Percentiles rank a stretch among this genome's conserved stretches.
These are phyloP conservation scores for Raffaelea deltoideospora DNA, from an alignment of 2,329 filamentous ascomycete species.

Conservation along the genomic window DNA sequence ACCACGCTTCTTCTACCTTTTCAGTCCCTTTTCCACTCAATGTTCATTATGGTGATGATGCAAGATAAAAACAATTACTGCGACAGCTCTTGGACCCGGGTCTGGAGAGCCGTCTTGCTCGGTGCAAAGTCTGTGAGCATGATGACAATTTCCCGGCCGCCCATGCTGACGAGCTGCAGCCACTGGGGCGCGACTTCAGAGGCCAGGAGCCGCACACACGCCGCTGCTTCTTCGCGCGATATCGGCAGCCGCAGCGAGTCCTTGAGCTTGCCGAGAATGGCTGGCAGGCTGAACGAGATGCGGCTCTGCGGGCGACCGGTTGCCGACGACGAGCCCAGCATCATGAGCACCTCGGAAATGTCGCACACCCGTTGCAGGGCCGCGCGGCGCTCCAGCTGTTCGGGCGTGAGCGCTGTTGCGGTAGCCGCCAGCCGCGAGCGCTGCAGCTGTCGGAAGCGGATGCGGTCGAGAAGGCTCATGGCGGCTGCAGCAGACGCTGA, in stretches of 20 bases:
- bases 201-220: constrained; percentile 36
- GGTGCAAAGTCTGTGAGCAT: constrained; percentile 26
- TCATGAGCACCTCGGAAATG: constrained; percentile 50
- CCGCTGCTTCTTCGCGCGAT: constrained; percentile 34
- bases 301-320: constrained; percentile 29
- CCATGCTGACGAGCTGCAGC: constrained; percentile 35
- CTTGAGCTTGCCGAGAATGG: constrained; percentile 47
- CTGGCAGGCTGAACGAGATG: constrained; percentile 50
- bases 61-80: neutral
- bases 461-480: constrained; percentile 59
- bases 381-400: constrained; percentile 42
- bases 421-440: constrained; percentile 22
- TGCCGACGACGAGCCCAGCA: constrained; percentile 37
- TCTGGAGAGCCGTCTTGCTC: constrained; percentile 19
- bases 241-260: constrained; percentile 48
- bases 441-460: constrained; percentile 54
- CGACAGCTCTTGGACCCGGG: constrained; percentile 11
- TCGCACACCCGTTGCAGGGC: constrained; percentile 56
- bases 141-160: constrained; percentile 40
- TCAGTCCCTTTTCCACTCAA: too few species aligned
- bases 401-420: constrained; percentile 24
- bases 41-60: too few species aligned
- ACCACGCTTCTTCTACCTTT: too few species aligned
- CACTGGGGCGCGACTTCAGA: constrained; percentile 41
- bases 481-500: constrained; percentile 12